phyloP scores from a whole-genome alignment of 2,329 filamentous ascomycete genomes.

The Trichoderma lentiforme region DNA sequence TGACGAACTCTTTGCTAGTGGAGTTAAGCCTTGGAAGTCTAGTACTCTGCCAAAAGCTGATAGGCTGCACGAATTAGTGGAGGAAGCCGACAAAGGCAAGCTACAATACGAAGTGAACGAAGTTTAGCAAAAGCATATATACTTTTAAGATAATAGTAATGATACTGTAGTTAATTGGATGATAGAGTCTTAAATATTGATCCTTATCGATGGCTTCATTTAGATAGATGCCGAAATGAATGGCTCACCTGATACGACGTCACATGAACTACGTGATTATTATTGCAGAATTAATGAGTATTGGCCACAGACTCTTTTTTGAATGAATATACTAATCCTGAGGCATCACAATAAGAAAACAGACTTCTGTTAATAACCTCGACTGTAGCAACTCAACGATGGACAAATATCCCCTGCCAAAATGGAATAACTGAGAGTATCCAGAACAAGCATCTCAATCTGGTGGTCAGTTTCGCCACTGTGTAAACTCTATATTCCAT shows the following conservation, averaged over 20 bases:
- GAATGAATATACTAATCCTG: background rate
- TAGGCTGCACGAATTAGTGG: background rate
- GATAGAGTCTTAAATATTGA: background rate
- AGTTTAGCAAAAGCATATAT: background rate
- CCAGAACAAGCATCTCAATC: background rate
- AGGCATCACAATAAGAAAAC: background rate
- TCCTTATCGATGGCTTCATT: background rate
- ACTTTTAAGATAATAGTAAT: background rate
- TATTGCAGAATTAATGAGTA: background rate
- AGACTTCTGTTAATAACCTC: background rate
- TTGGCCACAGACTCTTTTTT: background rate
- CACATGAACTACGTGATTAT: background rate
- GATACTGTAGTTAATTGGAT: background rate
- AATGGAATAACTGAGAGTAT: background rate
- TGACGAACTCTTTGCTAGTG: background rate
- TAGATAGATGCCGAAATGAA: background rate
- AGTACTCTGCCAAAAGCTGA: background rate
- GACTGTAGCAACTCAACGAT: background rate
- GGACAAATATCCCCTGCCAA: background rate
- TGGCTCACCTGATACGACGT: background rate
- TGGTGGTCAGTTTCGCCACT: background rate
- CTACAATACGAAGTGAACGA: background rate
- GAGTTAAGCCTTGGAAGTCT: slow-evolving; percentile 1
- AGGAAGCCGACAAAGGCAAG: slow-evolving; percentile 1
- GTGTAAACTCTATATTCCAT: background rate